These are phyloP conservation scores for Volvariella surrecta DNA, from an alignment of 1,284 basidiomycete genomes.

Conservation along the genomic window DNA sequence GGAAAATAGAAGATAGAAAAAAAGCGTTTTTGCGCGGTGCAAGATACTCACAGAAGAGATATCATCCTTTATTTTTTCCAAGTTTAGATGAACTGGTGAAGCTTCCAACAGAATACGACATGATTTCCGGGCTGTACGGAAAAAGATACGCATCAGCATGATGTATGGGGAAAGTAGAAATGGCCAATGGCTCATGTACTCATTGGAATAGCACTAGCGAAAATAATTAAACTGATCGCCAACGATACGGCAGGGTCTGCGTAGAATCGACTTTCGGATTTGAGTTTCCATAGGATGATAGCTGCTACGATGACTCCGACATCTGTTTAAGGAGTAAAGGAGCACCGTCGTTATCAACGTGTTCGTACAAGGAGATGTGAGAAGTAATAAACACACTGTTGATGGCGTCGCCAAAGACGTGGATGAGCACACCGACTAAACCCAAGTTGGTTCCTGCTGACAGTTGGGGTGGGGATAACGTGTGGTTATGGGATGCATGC, in stretches of 20 bases:
- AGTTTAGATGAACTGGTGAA: slow-evolving; percentile 32
- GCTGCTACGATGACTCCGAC: slow-evolving; percentile 39
- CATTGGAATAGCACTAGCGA: slow-evolving; percentile 36
- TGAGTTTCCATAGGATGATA: slow-evolving; percentile 33
- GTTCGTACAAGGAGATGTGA: neutral
- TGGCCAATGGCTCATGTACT: slow-evolving; percentile 23
- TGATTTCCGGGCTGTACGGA: slow-evolving; percentile 27
- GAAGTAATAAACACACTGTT: slow-evolving; percentile 27
- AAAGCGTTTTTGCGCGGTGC: too few species aligned
- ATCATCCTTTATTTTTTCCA: slow-evolving; percentile 37
- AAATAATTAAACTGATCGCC: slow-evolving; percentile 37
- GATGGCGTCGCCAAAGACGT: slow-evolving; percentile 37
- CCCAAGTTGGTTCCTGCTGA: slow-evolving; percentile 29
- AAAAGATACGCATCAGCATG: slow-evolving; percentile 3
- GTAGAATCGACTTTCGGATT: slow-evolving; percentile 33
- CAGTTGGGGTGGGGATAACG: slow-evolving; percentile 23
- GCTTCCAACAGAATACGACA: slow-evolving; percentile 41
- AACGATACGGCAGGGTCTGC: slow-evolving; percentile 39
- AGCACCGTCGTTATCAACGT: neutral
- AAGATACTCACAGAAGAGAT: slow-evolving; percentile 27
- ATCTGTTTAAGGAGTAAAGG: slow-evolving; percentile 19
- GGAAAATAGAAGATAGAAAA: slow-evolving; percentile 5
- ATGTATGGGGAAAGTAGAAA: slow-evolving; percentile 2
- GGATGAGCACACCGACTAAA: slow-evolving; percentile 32
- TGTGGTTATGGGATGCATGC: slow-evolving; percentile 39